A percentile compares a stretch with the other conserved stretches of the same genome.
These are phyloP conservation scores for Diaporthe citrichinensis DNA, from an alignment of 2,329 filamentous ascomycete genomes.

Conservation along the genomic window DNA sequence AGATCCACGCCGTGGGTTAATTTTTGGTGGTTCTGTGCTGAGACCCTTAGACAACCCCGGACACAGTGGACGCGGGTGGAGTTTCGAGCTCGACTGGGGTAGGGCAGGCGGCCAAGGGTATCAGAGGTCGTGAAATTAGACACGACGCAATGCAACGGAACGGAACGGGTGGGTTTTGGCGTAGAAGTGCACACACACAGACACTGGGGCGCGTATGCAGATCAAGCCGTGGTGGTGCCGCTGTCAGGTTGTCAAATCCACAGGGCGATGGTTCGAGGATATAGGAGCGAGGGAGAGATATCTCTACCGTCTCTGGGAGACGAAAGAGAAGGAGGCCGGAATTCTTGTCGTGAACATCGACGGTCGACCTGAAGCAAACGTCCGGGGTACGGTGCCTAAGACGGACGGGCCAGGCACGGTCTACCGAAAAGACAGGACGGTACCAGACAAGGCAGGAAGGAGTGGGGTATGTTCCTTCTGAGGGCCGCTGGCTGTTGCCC, in stretches of 20 bases:
- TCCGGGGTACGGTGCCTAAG: conserved; percentile 20
- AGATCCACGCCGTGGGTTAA: conserved; percentile 39
- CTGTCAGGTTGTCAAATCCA: conserved; percentile 37
- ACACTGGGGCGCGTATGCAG: background rate
- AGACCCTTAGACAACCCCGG: conserved; percentile 41
- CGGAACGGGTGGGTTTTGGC: conserved; percentile 28
- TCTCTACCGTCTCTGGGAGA: conserved; percentile 30
- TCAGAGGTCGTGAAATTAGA: conserved; percentile 32
- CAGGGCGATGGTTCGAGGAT: conserved; percentile 11
- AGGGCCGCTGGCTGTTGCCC: conserved; percentile 9
- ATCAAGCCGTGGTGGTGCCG: conserved; percentile 8
- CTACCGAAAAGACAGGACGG: conserved; percentile 1
- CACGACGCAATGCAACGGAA: conserved; percentile 32
- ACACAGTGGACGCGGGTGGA: conserved; percentile 41
- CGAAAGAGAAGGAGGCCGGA: conserved; percentile 16
- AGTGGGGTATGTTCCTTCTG: conserved; percentile 35
- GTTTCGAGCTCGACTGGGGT: conserved; percentile 39
- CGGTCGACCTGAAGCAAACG: conserved; percentile 21
- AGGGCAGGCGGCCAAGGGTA: conserved; percentile 28
- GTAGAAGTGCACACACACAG: conserved; percentile 29
- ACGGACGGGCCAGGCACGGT: conserved; percentile 27
- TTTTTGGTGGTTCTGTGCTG: conserved; percentile 42
- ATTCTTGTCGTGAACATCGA: conserved; percentile 27
- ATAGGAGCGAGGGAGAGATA: conserved; percentile 18
- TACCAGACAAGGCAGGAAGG: conserved; percentile 28